A percentile compares a stretch with the other conserved stretches of the same genome.
Conservation (phyloP, 768 basidiomycete genomes). For the Tulasnella sp. region DNA sequence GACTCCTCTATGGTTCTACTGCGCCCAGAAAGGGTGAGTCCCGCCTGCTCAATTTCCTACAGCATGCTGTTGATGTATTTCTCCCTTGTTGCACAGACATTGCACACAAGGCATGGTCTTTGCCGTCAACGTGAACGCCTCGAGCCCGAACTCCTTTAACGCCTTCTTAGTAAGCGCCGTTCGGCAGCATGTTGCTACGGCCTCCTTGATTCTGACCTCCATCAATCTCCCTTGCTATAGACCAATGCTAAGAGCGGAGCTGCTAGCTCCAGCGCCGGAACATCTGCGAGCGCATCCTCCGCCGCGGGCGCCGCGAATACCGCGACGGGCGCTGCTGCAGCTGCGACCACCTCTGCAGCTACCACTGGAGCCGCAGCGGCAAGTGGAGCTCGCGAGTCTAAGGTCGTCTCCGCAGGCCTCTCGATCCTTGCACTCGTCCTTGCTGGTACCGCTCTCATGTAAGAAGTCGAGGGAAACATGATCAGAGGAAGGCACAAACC, state of each 20-base stretch:
- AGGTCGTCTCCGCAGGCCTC: too few relatives aligned
- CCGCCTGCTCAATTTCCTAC: neutral
- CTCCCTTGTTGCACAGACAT: neutral
- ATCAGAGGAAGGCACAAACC: too few relatives aligned
- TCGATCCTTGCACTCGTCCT: too few relatives aligned
- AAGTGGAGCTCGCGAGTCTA: too few relatives aligned
- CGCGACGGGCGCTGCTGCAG: neutral
- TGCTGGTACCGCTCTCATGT: too few relatives aligned
- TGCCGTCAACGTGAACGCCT: constrained; percentile 15
- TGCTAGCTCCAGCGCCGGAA: neutral
- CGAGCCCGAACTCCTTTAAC: constrained; percentile 13
- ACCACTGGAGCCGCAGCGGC: neutral
- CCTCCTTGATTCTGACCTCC: neutral
- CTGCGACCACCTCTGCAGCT: neutral
- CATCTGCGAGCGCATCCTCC: too few relatives aligned
- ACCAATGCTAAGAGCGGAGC: neutral
- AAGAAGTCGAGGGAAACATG: too few relatives aligned
- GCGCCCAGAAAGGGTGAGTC: constrained; percentile 12
- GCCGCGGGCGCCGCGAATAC: neutral
- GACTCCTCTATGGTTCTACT: constrained; percentile 17
- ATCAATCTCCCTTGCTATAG: neutral
- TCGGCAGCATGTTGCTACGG: neutral
- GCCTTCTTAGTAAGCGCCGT: constrained; percentile 12
- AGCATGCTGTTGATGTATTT: neutral
- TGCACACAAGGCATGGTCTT: constrained; percentile 16